Base-by-base conservation (phyloP, 768 basidiomycete genomes). In the Suillus discolor region DNA sequence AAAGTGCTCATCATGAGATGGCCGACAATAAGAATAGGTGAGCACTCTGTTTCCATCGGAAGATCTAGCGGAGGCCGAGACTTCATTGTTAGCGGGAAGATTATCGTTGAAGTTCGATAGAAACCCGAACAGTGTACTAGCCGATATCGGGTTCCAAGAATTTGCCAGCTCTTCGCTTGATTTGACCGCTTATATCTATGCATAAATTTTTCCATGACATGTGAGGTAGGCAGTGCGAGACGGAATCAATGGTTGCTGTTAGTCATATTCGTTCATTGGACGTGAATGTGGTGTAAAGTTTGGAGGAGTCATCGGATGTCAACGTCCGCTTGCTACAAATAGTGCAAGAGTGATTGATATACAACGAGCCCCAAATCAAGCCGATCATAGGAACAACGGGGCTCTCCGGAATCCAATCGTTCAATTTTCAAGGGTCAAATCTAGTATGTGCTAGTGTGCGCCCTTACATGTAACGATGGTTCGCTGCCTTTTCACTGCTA, bases 1-100 rank as follows among this genome's bases (percentile, higher is more conserved):
- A 87, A 70, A 85, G 85, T 38, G 95, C 94, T 2, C 93, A 94
- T 68, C 81, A 83, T 66, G 93, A 93, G 77, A 95, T 98, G 90
- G 88, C 91, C 74, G 87, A 80, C 65, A 90, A 94, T 72, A 83
- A 80, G 76, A 89, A 85, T 69, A 82, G 78, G 77, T 74, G 61
- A 74, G 81, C 59, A 45, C 16, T 18, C 12, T 36, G 23, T 31
- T 7, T 36, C 57, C 63, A 3, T 38, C 34, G 54, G 66, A 63
- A 1, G 54, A 49, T 49, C 13, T 49, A 62, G 44, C 28, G 65
- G 36, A 28, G 20, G 28, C 7, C 36, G 34, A 20, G 44, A 57
- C 15, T 28, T 61, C 31, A 57, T 65, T 63, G 31, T 25, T 47
- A 78, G 78, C 16, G 77, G 77, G 59, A 78, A 78, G 68, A 75